These are phyloP conservation scores for Phyllosticta citrichinensis DNA, from an alignment of 2,329 filamentous ascomycete genomes.

Conservation along the genomic window DNA sequence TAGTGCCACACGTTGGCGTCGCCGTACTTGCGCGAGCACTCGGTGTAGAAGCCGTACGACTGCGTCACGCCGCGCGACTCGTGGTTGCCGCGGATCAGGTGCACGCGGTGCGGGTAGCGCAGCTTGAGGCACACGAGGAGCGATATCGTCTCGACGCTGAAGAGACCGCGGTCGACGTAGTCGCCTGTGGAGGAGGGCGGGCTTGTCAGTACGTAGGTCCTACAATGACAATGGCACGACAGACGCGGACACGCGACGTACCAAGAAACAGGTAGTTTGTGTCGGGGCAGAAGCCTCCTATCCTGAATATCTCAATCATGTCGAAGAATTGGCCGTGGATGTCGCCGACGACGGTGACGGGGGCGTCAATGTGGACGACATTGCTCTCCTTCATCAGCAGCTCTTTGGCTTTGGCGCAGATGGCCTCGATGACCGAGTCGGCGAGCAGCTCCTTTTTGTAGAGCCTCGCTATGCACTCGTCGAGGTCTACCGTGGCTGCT, in stretches of 20 bases:
- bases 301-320: slow-evolving; percentile 97
- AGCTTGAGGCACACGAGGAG: slow-evolving; percentile 95
- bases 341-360: slow-evolving; percentile 94
- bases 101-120: slow-evolving; percentile 89
- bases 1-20: slow-evolving; percentile 99
- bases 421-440: slow-evolving; percentile 95
- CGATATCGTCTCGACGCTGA: slow-evolving; percentile 97
- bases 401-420: slow-evolving; percentile 99
- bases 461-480: slow-evolving; percentile 93
- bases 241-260: slow-evolving; percentile 31
- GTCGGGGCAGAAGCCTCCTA: slow-evolving; percentile 92
- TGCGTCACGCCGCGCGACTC: slow-evolving; percentile 96
- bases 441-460: slow-evolving; percentile 96
- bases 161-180: slow-evolving; percentile 96
- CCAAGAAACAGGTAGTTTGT: slow-evolving; percentile 98
- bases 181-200: slow-evolving; percentile 52
- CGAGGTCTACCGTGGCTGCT: slow-evolving; percentile 86
- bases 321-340: slow-evolving; percentile 99
- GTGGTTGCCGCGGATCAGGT: slow-evolving; percentile 95
- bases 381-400: slow-evolving; percentile 99
- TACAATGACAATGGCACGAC: no score
- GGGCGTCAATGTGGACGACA: slow-evolving; percentile 91
- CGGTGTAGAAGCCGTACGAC: slow-evolving; percentile 98
- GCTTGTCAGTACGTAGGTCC: slow-evolving; percentile 6
- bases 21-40: slow-evolving; percentile 95